Evolutionary conservation across 164 flowering plant species (phyloP).

Genomic region (Cinnamomum micranthum): DNA sequence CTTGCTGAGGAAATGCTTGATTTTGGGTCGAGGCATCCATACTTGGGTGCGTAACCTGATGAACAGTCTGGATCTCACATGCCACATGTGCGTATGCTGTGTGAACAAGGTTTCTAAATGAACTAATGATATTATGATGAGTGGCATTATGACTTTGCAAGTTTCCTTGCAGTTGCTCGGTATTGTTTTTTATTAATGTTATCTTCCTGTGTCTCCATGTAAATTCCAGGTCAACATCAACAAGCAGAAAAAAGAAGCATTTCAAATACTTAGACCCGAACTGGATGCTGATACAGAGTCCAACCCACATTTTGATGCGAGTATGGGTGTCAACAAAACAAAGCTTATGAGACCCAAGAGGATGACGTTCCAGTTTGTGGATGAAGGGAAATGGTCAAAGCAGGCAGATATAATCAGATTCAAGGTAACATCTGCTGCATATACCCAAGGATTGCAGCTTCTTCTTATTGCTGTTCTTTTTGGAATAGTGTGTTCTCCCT

Average conservation of each 20-base stretch:
- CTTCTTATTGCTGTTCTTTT: too few relatives aligned
- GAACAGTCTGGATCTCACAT: not conserved
- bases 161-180: not conserved
- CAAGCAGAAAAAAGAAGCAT: slow-evolving; percentile 96
- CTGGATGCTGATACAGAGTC: slow-evolving; percentile 79
- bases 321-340: slow-evolving; percentile 81
- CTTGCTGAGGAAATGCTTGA: too few relatives aligned
- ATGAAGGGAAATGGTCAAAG: slow-evolving; percentile 97
- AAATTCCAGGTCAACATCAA: slow-evolving; percentile 86
- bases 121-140: not conserved
- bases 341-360: slow-evolving; percentile 91
- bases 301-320: slow-evolving; percentile 81
- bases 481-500: not conserved
- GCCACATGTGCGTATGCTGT: not conserved
- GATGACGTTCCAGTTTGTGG: slow-evolving; percentile 89
- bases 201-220: slow-evolving; percentile 11
- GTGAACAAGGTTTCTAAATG: not conserved
- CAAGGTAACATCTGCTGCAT: slow-evolving; percentile 49
- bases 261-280: slow-evolving; percentile 90
- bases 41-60: not conserved
- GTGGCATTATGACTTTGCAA: not conserved
- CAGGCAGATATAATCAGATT: slow-evolving; percentile 79
- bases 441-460: not conserved
- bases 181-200: not conserved
- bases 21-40: too few relatives aligned